Conservation (phyloP, 352 stramenopile species). For the Plasmopara viticola region DNA sequence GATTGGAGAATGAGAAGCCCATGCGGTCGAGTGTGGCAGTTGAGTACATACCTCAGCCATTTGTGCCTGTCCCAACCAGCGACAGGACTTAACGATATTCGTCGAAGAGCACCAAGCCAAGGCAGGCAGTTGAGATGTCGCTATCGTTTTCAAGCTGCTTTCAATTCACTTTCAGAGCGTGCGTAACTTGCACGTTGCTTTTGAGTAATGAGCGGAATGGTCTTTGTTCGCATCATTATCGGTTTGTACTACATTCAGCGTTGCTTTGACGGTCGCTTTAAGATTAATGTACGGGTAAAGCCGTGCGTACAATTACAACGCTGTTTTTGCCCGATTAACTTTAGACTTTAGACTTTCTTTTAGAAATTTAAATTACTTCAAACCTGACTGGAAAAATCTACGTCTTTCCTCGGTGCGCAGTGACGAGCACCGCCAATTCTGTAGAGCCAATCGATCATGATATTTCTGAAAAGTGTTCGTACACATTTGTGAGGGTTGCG, state of each 20-base stretch:
- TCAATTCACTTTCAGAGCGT: conserved; percentile 28
- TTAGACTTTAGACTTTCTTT: conserved; percentile 32
- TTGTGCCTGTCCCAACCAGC: conserved; percentile 29
- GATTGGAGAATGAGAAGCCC: background rate
- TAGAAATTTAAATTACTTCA: too few species aligned
- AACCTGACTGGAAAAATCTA: conserved; percentile 34
- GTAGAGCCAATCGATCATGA: too few species aligned
- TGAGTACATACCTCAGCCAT: conserved; percentile 20
- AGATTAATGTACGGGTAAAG: conserved; percentile 42
- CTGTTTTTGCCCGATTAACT: conserved; percentile 52
- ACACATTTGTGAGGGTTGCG: background rate
- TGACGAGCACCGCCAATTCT: too few species aligned
- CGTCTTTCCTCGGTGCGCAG: too few species aligned
- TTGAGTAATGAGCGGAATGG: conserved; percentile 22
- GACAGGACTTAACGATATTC: conserved; percentile 27
- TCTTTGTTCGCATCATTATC: conserved; percentile 14
- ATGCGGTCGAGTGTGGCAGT: conserved; percentile 9
- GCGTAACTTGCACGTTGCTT: conserved; percentile 39
- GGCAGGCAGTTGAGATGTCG: conserved; percentile 28
- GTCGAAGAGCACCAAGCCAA: conserved; percentile 8
- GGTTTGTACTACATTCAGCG: background rate
- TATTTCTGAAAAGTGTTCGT: conserved; percentile 58
- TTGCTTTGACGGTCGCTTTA: conserved; percentile 15
- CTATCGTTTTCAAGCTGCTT: conserved; percentile 38
- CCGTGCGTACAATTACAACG: conserved; percentile 47